phyloP scores from a whole-genome alignment of 2,329 filamentous ascomycete genomes.

The Claviceps quebecensis region DNA sequence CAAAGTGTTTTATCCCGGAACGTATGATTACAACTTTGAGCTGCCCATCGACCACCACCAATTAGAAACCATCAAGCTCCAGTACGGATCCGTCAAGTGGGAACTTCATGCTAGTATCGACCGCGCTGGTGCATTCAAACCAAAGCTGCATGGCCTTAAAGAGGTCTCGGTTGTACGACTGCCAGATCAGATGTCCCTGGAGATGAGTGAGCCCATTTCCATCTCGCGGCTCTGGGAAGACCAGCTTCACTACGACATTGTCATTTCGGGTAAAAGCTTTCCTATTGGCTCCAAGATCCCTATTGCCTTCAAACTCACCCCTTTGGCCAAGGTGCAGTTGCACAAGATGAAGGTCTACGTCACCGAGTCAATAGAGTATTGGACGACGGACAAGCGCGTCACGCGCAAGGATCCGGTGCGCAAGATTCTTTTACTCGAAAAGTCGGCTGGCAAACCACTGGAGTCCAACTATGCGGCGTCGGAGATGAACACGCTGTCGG shows the following conservation, averaged over 20 bases:
- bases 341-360: slow-evolving; percentile 86
- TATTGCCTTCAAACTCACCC: slow-evolving; percentile 87
- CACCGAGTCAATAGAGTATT: slow-evolving; percentile 84
- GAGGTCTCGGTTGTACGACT: slow-evolving; percentile 76
- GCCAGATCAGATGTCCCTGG: slow-evolving; percentile 74
- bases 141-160: slow-evolving; percentile 69
- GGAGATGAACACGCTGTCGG: slow-evolving; percentile 61
- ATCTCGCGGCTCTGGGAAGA: slow-evolving; percentile 93
- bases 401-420: slow-evolving; percentile 72
- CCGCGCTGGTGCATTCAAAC: slow-evolving; percentile 76
- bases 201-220: slow-evolving; percentile 85
- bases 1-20: slow-evolving; percentile 67
- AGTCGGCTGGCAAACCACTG: slow-evolving; percentile 65
- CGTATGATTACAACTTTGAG: slow-evolving; percentile 61
- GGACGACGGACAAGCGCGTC: slow-evolving; percentile 71
- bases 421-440: slow-evolving; percentile 80
- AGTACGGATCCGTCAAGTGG: slow-evolving; percentile 77
- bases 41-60: slow-evolving; percentile 78
- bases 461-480: slow-evolving; percentile 62
- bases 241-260: slow-evolving; percentile 87
- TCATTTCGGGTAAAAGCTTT: slow-evolving; percentile 92
- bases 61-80: slow-evolving; percentile 77
- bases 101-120: slow-evolving; percentile 76
- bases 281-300: slow-evolving; percentile 77
- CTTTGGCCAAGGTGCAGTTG: slow-evolving; percentile 82